Evolutionary conservation across 768 basidiomycete species (phyloP).

Genomic region (Tylopilus sp.): DNA sequence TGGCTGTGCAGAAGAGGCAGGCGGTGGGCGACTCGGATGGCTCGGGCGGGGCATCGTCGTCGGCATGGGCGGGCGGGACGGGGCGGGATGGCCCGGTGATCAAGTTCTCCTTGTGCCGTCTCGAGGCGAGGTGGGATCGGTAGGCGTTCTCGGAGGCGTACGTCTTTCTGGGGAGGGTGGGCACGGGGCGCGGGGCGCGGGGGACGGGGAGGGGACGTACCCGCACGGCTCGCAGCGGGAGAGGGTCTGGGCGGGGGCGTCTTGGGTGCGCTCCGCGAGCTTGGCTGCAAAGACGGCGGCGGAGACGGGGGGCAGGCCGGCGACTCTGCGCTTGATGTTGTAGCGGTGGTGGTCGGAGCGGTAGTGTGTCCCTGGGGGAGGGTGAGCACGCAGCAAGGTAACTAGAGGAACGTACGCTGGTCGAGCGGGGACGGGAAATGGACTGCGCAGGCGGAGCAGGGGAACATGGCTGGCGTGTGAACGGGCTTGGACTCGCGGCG

Average conservation of each 20-base stretch:
- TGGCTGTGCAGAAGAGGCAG: conserved; percentile 83
- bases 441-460: conserved; percentile 89
- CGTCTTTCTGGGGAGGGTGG: conserved; percentile 56
- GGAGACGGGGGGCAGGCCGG: conserved; percentile 82
- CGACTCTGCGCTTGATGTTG: conserved; percentile 96
- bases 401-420: conserved; percentile 59
- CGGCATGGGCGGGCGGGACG: neutral
- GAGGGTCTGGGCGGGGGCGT: conserved; percentile 58
- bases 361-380: conserved; percentile 73
- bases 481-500: no score
- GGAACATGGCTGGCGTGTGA: conserved; percentile 36
- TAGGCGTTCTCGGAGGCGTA: conserved; percentile 91
- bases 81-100: conserved; percentile 38
- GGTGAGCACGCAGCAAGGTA: neutral
- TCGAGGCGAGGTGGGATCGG: conserved; percentile 81
- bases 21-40: conserved; percentile 39
- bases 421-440: conserved; percentile 80
- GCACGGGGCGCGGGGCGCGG: neutral
- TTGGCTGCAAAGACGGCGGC: conserved; percentile 81
- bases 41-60: neutral
- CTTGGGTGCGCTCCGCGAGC: conserved; percentile 71
- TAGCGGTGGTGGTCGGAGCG: conserved; percentile 94
- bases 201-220: conserved; percentile 43
- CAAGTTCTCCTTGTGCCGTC: conserved; percentile 83
- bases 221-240: conserved; percentile 77